Evolutionary conservation across 2,329 filamentous ascomycete genomes (phyloP).

Genomic region (Purpureocillium lavendulum): DNA sequence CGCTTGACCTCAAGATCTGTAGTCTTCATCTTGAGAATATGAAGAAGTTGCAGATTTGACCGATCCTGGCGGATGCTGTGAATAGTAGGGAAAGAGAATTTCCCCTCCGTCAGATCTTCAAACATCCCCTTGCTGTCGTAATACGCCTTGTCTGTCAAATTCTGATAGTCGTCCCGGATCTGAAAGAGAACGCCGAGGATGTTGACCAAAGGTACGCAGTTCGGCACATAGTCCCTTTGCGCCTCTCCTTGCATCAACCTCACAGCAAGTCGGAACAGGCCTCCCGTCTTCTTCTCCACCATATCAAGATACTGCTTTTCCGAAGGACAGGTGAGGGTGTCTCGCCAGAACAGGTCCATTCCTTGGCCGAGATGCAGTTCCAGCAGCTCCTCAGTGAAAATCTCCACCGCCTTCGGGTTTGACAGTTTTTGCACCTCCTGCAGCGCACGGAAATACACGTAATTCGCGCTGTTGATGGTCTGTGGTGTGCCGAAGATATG

Average conservation of each 20-base stretch:
- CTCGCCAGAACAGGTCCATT: slow-evolving; percentile 80
- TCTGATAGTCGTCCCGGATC: slow-evolving; percentile 8
- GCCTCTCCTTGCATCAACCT: slow-evolving; percentile 61
- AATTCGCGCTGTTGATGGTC: slow-evolving; percentile 43
- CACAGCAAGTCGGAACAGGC: slow-evolving; percentile 68
- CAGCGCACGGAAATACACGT: slow-evolving; percentile 29
- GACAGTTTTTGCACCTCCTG: slow-evolving; percentile 48
- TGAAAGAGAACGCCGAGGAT: slow-evolving; percentile 5
- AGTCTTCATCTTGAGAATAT: slow-evolving; percentile 5
- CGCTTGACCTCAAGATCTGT: slow-evolving; percentile 3
- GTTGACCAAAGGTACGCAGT: slow-evolving; percentile 5
- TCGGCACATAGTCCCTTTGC: slow-evolving; percentile 14
- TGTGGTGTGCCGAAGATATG: slow-evolving; percentile 39
- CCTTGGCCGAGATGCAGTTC: slow-evolving; percentile 76
- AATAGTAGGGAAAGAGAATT: slow-evolving; percentile 8
- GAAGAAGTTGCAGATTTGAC: slow-evolving; percentile 2
- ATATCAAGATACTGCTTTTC: slow-evolving; percentile 83
- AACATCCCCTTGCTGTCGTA: slow-evolving; percentile 5
- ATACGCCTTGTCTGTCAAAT: slow-evolving; percentile 4
- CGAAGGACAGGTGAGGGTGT: slow-evolving; percentile 67
- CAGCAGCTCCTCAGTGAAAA: slow-evolving; percentile 68
- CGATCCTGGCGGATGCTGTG: slow-evolving; percentile 6
- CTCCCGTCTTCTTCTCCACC: slow-evolving; percentile 78
- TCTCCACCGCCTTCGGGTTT: slow-evolving; percentile 51
- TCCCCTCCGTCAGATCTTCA: slow-evolving; percentile 7